Base-by-base conservation (phyloP, 495 filamentous ascomycete genomes). In the Cercophora samala region DNA sequence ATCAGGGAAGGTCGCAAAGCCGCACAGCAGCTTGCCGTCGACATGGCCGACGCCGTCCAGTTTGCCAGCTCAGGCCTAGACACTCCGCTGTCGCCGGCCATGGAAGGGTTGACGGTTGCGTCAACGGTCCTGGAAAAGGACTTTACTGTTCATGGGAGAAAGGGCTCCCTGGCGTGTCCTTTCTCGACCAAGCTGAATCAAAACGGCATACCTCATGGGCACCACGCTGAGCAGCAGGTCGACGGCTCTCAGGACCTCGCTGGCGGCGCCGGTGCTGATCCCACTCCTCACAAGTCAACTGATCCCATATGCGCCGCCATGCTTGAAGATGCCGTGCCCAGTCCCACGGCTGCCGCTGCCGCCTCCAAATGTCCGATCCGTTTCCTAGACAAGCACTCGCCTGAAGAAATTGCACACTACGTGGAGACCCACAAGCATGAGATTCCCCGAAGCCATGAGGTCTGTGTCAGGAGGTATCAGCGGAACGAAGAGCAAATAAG, bases 401-500 rank as follows among this genome's bases (percentile, higher is more conserved):
- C 93, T 1, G 91, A 96, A 80, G 93, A 97, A 75, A 87, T 97
- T 59, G 93, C 93, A 18, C 82, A 88, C 67, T 97, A 96, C 72
- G 89, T 97, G 64, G 91, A 96, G 75, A 89, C 86, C 23, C 93
- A 97, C 79, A 97, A 96, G 75, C 93, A 97, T 72, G 91, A 96
- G 69, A 86, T 97, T 26, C 93, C 93, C 3, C 83, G 93, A 66
- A 95, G 91, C 70, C 93, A 97, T 77, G 92, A 93, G 67, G 87
- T 97, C 21, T 97, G 93, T 74, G 90, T 97, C 64, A 86, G 88
- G 68, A 86, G 93, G 52, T 96, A 93, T 75, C 92, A 96, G 74
- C 86, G 84, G 73, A 93, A 93, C 73, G 87, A 90, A 26, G 85
- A 90, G 66, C 90, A 91, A 66, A 92, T 96, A 70, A 86, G 86